Evolutionary conservation across 345 rosid genomes (phyloP).

Genomic region (Microcos paniculata): DNA sequence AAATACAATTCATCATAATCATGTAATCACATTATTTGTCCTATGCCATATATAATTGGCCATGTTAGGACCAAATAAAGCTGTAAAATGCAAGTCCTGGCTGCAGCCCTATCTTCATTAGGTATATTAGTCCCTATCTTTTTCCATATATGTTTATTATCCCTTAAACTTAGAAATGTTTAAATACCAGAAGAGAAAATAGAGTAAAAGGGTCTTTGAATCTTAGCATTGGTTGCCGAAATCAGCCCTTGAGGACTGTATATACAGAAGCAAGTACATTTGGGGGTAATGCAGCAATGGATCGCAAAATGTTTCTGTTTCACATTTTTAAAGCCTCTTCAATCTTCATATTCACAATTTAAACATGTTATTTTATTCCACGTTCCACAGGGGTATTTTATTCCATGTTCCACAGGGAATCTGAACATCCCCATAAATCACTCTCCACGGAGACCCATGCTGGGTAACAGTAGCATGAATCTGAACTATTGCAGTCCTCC

Average conservation of each 20-base stretch:
- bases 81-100: neutral
- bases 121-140: too few species aligned
- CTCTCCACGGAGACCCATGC: neutral
- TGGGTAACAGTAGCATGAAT: slow-evolving; percentile 4
- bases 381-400: slow-evolving; percentile 20
- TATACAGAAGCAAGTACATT: neutral
- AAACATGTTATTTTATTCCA: neutral
- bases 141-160: too few species aligned
- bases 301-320: neutral
- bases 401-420: slow-evolving; percentile 26
- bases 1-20: neutral
- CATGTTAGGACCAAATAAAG: neutral
- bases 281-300: neutral
- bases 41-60: neutral
- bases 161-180: neutral
- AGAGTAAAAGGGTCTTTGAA: neutral
- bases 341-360: neutral
- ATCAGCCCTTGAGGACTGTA: neutral
- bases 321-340: neutral
- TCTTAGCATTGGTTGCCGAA: neutral
- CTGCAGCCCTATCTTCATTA: neutral
- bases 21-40: neutral
- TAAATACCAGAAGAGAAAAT: neutral
- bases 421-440: slow-evolving; percentile 26
- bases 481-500: neutral